Evolutionary conservation across 306 rosid species (phyloP), one percentile per base, ranked within the genome.

Genomic region (Prunus davidiana): DNA sequence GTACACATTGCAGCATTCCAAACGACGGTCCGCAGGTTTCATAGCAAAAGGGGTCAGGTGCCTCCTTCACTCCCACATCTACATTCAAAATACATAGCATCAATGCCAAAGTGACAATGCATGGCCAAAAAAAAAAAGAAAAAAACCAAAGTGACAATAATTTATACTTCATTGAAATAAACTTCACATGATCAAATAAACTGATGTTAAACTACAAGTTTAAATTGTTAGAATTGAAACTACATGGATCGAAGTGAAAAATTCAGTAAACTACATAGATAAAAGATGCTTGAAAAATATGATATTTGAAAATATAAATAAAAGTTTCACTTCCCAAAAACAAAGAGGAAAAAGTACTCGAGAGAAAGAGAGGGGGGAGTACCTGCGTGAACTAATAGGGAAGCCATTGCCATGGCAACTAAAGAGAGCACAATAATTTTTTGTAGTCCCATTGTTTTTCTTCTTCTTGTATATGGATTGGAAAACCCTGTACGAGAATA

Each of bases 11-110:
- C 13, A 13, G 19, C 18, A 43, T 8, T 73, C 67, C 68, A 45
- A 43, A 41, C 10, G 13, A 5, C 4, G 67, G 16, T 22, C 55
- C 7, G 41, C 76, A 72, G 2, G 24, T 2, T 24, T 1, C n/a
- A 27, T 73, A 73, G 52, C 68, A 73, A 57, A 58, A 15, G 7
- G 77, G 57, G 27, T 73, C 77, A 7, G 4, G 57, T 73, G 77
- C 77, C 14, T 2, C 24, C 19, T 22, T 25, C 51, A 45, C 28
- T 49, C 10, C 45, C n/a, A 15, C 58, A 60, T 57, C 43, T 24
- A 15, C 69, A 43, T 25, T 11, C 24, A 58, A 58, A 41, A 49
- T 20, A 41, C 8, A 55, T 19, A n/a, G 25, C 25, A 70, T 50
- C 27, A 38, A 6, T 7, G 27, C 51, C 16, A 19, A 54, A 20